Base-by-base conservation (phyloP, 2,329 filamentous ascomycete species). In the Diaporthe caulivora region DNA sequence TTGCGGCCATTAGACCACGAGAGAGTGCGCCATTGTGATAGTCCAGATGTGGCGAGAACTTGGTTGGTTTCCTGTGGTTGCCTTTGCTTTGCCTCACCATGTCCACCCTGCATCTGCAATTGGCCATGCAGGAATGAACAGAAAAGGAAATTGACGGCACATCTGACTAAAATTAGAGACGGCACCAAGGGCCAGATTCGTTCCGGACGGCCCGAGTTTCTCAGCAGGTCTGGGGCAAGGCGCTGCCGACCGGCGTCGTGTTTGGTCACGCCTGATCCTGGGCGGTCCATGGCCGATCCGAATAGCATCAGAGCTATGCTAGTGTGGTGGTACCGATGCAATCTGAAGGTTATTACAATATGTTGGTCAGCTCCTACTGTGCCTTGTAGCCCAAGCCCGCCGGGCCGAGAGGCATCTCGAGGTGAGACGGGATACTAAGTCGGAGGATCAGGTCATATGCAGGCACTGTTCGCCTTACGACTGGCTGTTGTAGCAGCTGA, bases 141-240 rank as follows among this genome's bases (percentile, higher is more conserved):
- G 37, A 31, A 53, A 51, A 49, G 47, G 68, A 57, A 58, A 42
- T 51, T 42, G 51, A 62, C 58, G 40, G 69, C 34, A 62, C 55
- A 58, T 42, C 44, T 71, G 69, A 29, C 69, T 42, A 17, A 15
- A 44, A 71, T 44, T 17, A 26, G 21, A 71, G 58, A 55, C 55
- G 31, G 69, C 26, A 37, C 34, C 69, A 42, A 71, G 31, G 31
- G 34, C n/a, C 47, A 62, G 69, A 44, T 62, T 51, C 31, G 62
- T 42, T 42, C 47, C 55, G 37, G 44, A 60, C 69, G 69, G 69
- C 69, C 69, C 69, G 69, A 62, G 44, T 71, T 71, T 26, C 54
- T 62, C 31, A 53, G 47, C 55, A 62, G 55, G 55, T 17, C 26
- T 34, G 21, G 54, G 53, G 42, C 34, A 18, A 26, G 53, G 69